Evolutionary conservation across 106 monocot genomes (phyloP).

Genomic region (Chionographis japonica): DNA sequence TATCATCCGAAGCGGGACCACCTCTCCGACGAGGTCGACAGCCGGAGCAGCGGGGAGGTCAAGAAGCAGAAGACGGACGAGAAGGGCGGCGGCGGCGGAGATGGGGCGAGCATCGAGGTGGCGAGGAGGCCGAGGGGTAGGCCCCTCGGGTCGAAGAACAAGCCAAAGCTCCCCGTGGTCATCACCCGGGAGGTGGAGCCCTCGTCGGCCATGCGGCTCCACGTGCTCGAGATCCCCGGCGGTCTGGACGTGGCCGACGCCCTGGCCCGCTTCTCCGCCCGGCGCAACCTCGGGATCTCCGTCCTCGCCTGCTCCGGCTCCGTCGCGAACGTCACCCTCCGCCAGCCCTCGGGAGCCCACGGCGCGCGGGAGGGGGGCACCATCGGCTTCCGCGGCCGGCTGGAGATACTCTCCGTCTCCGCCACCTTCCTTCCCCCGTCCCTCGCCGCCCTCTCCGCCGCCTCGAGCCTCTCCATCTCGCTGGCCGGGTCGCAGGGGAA

Average conservation of each 20-base stretch:
- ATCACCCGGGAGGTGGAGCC: constrained; percentile 17
- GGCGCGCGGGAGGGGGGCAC: not conserved
- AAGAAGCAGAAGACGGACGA: not conserved
- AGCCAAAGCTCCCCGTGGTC: constrained; percentile 36
- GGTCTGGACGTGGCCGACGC: constrained; percentile 30
- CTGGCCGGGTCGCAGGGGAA: constrained; percentile 30
- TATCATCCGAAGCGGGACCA: too few relatives aligned
- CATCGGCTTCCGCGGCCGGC: constrained; percentile 27
- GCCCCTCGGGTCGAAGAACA: constrained; percentile 54
- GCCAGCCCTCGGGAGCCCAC: constrained; percentile 3
- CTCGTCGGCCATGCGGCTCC: constrained; percentile 20
- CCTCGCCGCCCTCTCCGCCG: not conserved
- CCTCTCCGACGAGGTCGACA: constrained; percentile 1
- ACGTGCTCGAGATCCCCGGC: constrained; percentile 42
- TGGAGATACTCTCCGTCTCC: constrained; percentile 64
- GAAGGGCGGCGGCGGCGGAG: not conserved
- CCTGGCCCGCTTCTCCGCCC: constrained; percentile 31
- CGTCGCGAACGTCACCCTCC: constrained; percentile 31
- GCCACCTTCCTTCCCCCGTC: constrained; percentile 40
- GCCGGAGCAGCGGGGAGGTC: not conserved
- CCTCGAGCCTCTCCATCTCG: constrained; percentile 12
- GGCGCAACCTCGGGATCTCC: constrained; percentile 35
- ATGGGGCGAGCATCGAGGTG: constrained; percentile 36
- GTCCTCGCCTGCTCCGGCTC: constrained; percentile 37
- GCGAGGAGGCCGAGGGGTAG: constrained; percentile 30